Evolutionary conservation across 805 yeast species (phyloP), one percentile per base, ranked within the genome.

Genomic region (Tetrapisispora pingtungensis): DNA sequence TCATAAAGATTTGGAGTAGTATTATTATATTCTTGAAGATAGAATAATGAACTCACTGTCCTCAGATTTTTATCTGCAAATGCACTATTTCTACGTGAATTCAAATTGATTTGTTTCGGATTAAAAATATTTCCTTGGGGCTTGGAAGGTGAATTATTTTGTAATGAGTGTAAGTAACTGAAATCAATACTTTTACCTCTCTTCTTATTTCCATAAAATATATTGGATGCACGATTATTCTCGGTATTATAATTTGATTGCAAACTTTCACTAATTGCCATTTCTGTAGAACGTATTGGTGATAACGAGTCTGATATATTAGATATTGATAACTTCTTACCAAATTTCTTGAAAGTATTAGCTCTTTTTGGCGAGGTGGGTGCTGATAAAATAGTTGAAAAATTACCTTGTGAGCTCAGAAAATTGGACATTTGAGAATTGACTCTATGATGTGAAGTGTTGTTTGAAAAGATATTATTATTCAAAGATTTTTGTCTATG

Each of bases 151-250:
- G 67, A 63, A 39, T 44, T 49, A 42, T 40, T 44, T 47, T 62
- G 67, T 17, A 62, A 39, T 13, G 53, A 48, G 44, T 55, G 60
- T 12, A 62, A 46, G 46, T 61, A 62, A 41, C 55, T 56, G 38
- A 62, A 60, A 46, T 61, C 66, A 36, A 60, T 45, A 46, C 63
- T 58, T 33, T 51, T 49, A 5, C 59, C 61, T 43, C 62, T 51
- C 14, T 41, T 41, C 41, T 57, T 63, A 15, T 36, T 36, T 4
- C 33, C 19, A 8, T 28, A n/a, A 15, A 33, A 44, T 18, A 30
- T 27, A 20, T 40, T 10, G 14, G 13, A 28, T 19, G 24, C 26
- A 17, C 10, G 34, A 36, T 12, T 44, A 33, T 32, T 41, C 35
- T 49, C 51, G 10, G 5, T n/a, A 22, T 40, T 34, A 14, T 32